Percentiles rank a stretch among this genome's conserved stretches.
These are phyloP conservation scores for Daldinia vernicosa DNA, from an alignment of 495 filamentous ascomycete genomes.

Conservation along the genomic window DNA sequence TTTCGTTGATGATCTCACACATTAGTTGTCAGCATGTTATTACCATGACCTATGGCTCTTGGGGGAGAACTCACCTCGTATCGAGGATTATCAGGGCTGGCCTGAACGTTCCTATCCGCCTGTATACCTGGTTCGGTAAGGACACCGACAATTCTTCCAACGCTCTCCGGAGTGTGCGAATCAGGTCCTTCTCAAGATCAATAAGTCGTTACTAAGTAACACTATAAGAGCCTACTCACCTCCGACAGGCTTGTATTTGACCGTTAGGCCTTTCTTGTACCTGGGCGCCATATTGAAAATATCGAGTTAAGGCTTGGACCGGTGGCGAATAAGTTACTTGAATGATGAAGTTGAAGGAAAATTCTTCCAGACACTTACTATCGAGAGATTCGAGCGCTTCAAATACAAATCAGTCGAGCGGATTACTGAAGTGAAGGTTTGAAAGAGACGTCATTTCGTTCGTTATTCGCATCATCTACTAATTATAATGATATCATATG, in stretches of 20 bases:
- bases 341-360: too few relatives aligned
- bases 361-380: neutral
- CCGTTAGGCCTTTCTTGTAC: constrained; percentile 44
- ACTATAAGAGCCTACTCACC: constrained; percentile 26
- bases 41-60: neutral
- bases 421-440: constrained; percentile 13
- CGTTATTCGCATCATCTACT: constrained; percentile 27
- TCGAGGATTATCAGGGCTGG: constrained; percentile 47
- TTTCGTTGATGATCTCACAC: constrained; percentile 50
- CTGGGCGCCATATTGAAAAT: constrained; percentile 29
- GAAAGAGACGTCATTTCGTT: constrained; percentile 28
- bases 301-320: neutral
- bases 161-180: constrained; percentile 50
- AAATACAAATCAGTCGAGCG: constrained; percentile 12
- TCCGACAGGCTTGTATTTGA: constrained; percentile 50
- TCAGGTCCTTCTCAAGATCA: constrained; percentile 44
- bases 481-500: constrained; percentile 30
- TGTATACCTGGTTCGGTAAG: constrained; percentile 49
- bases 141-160: constrained; percentile 48
- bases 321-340: neutral
- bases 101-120: constrained; percentile 50
- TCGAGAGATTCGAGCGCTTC: neutral
- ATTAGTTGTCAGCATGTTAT: neutral
- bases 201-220: constrained; percentile 7
- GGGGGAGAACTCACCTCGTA: constrained; percentile 46